These are phyloP conservation scores for Colletotrichum tanaceti DNA, from an alignment of 2,329 filamentous ascomycete species.

Conservation along the genomic window DNA sequence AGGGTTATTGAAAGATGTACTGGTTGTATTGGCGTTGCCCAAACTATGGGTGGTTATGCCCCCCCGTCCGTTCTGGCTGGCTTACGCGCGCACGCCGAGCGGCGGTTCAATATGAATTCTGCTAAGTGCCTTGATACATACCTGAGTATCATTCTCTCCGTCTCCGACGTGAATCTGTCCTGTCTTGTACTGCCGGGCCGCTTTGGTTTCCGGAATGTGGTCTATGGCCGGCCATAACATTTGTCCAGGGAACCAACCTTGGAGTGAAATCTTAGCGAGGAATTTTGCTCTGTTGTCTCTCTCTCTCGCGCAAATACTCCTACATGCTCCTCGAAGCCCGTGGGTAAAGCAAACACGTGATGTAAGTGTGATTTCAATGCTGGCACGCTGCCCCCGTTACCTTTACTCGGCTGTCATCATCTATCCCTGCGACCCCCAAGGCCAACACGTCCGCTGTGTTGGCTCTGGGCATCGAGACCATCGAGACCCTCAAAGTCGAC, in stretches of 20 bases:
- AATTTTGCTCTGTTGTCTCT: neutral
- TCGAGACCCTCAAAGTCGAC: constrained; percentile 43
- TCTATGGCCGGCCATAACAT: neutral
- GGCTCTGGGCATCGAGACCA: constrained; percentile 43
- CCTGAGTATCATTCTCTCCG: neutral
- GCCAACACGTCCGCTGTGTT: constrained; percentile 42
- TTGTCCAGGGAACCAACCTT: neutral
- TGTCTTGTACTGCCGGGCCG: neutral
- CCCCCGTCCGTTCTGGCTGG: neutral
- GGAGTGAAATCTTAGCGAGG: neutral
- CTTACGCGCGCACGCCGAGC: neutral
- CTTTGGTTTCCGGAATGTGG: too few species aligned
- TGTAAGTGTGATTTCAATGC: neutral
- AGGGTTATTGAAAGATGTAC: neutral
- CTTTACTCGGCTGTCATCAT: neutral
- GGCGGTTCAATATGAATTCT: neutral
- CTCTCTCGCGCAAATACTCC: neutral
- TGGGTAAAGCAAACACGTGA: neutral
- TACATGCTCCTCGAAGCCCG: neutral
- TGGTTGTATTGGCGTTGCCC: neutral
- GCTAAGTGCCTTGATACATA: neutral
- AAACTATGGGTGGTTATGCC: neutral
- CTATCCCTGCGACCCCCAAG: constrained; percentile 25
- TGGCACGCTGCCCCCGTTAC: neutral
- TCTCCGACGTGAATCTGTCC: too few species aligned